Evolutionary conservation across 495 filamentous ascomycete genomes (phyloP), one percentile per base, ranked within the genome.

Genomic region (Friedmanniomyces endolithicus): DNA sequence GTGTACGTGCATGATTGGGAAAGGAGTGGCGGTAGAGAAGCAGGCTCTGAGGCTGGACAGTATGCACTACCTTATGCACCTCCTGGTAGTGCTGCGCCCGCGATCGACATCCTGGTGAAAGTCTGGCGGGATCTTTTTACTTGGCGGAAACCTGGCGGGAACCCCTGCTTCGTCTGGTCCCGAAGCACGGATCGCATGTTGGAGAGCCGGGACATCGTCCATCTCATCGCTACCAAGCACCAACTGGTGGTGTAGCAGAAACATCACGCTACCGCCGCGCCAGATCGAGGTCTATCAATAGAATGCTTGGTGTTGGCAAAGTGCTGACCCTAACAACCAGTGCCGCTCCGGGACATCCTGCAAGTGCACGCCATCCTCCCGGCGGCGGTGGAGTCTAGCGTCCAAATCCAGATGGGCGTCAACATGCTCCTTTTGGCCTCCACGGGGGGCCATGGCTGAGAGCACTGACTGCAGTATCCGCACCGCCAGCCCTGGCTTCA

Each of bases 391-490:
- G 52, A 47, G 37, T 39, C 44, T 47, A 54, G 52, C 52, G 52
- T 45, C 39, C 24, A 20, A 27, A 33, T 29, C 39, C 33, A 40
- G 50, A 40, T 43, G 50, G 41, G 50, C 50, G 50, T 40, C 50
- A 41, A 39, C 14, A 19, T 41, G 37, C 37, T 41, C 37, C 37
- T 41, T 41, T 41, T 41, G 37, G 37, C 14, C 37, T 41, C 6
- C 37, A 41, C 3, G 37, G 37, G 25, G 52, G 33, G 20, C n/a
- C 48, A 50, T 37, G 50, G 50, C 50, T 43, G 20, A 52, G 50
- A 40, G 52, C 52, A 54, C 43, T 54, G 52, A 47, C 52, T 17
- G 39, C n/a, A 19, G 12, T 43, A 45, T 54, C 52, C 52, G 52
- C 31, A 48, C 48, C n/a, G 9, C 52, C 52, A 39, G 23, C 49